Evolutionary conservation across 164 flowering plant genomes (phyloP).

Genomic region (Stephania cephalantha): DNA sequence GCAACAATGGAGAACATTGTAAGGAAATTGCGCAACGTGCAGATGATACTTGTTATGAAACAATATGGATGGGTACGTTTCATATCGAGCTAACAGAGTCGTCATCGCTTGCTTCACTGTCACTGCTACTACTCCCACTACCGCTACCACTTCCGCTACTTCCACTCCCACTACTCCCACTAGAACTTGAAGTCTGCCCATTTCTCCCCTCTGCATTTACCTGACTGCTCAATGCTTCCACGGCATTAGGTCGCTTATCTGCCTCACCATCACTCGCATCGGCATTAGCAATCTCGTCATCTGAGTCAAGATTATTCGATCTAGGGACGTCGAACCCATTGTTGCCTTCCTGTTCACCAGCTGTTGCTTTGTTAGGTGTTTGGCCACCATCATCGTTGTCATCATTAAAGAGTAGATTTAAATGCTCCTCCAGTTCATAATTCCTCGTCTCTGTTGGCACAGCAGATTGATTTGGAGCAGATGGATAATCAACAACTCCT

Average conservation of each 20-base stretch:
- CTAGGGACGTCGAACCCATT: constrained; percentile 37
- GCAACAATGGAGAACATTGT: neutral
- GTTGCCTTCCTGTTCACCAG: constrained; percentile 19
- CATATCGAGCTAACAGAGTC: constrained; percentile 51
- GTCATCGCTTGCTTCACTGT: constrained; percentile 61
- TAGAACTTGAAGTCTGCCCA: constrained; percentile 43
- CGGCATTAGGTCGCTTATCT: constrained; percentile 63
- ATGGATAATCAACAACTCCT: constrained; percentile 21
- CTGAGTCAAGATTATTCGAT: constrained; percentile 49
- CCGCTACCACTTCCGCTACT: constrained; percentile 56
- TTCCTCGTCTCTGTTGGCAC: constrained; percentile 33
- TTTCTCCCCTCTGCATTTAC: constrained; percentile 48
- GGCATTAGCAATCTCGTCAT: constrained; percentile 87
- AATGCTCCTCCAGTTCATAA: constrained; percentile 44
- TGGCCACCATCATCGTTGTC: constrained; percentile 23
- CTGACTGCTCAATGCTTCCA: constrained; percentile 84
- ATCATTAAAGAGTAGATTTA: constrained; percentile 49
- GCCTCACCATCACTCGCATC: constrained; percentile 69
- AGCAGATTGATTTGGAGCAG: constrained; percentile 20
- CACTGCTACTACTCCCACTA: constrained; percentile 46
- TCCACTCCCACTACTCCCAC: constrained; percentile 60
- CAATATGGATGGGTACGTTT: neutral
- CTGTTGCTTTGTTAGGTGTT: constrained; percentile 24
- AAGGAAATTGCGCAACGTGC: neutral
- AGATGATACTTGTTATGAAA: neutral